A percentile compares a stretch with the other conserved stretches of the same genome.
These are phyloP conservation scores for Erodium moschatum DNA, from an alignment of 441 rosid genomes.

Conservation along the genomic window DNA sequence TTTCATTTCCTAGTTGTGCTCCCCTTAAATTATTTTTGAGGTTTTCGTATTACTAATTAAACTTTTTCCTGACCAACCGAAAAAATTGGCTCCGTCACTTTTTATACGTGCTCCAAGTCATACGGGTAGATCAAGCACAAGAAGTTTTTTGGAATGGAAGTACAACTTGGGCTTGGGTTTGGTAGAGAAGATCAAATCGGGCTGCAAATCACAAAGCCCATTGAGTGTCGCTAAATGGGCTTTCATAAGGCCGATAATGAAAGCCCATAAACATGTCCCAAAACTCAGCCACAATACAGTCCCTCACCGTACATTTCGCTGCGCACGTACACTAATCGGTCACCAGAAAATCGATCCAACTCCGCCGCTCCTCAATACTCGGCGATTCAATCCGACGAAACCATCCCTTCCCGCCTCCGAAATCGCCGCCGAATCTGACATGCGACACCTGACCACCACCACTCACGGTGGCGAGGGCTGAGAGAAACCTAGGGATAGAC, in stretches of 20 bases:
- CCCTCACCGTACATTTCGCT: not conserved
- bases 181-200: too few species aligned
- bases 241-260: not conserved
- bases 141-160: too few species aligned
- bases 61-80: too few species aligned
- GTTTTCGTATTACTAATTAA: too few species aligned
- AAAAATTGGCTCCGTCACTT: too few species aligned
- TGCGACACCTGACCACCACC: not conserved
- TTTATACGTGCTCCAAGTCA: too few species aligned
- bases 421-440: not conserved
- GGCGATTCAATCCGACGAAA: not conserved
- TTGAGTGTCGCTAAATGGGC: not conserved
- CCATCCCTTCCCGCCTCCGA: not conserved
- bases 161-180: too few species aligned
- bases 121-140: too few species aligned
- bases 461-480: slow-evolving; percentile 6
- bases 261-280: not conserved
- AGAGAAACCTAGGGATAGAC: not conserved
- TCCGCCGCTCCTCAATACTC: not conserved
- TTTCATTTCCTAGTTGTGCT: too few species aligned
- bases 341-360: not conserved
- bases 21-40: too few species aligned
- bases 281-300: not conserved
- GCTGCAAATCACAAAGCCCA: not conserved
- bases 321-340: not conserved